Conservation (phyloP, 78 protist genomes). For the Salpingoeca rosetta region DNA sequence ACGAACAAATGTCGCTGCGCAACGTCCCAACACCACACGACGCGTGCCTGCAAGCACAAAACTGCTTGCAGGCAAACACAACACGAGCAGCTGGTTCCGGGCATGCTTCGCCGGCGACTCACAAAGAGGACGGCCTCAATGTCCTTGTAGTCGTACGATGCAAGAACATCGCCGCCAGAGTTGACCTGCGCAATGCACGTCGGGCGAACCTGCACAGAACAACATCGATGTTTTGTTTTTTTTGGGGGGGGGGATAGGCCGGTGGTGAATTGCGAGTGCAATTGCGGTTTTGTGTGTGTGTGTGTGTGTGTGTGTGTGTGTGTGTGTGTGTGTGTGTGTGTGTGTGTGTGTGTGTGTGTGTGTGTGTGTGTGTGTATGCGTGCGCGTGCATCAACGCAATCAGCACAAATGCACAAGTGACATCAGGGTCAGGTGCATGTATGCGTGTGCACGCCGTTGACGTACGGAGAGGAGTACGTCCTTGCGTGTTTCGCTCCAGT, state of each 20-base stretch:
- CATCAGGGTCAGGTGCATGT: too few species aligned
- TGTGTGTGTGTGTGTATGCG: slow-evolving; percentile 18
- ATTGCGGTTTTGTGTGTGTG: too few species aligned
- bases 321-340: too few species aligned
- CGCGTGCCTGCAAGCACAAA: background rate
- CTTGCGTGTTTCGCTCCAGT: background rate
- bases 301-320: background rate
- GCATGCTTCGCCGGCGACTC: background rate
- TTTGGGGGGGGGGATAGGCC: background rate
- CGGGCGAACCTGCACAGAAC: background rate
- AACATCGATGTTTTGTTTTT: background rate
- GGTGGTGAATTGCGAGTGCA: background rate
- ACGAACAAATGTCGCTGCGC: background rate
- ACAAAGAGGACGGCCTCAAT: slow-evolving; percentile 7
- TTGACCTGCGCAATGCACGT: background rate
- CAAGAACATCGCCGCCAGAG: background rate
- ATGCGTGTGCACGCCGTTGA: too few species aligned
- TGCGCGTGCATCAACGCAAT: background rate
- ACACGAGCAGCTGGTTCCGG: background rate
- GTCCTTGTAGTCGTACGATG: slow-evolving; percentile 25
- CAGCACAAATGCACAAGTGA: background rate
- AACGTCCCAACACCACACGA: background rate
- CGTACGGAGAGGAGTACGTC: background rate
- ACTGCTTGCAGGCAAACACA: background rate
- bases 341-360: background rate